Percentiles rank a stretch among this genome's conserved stretches.
These are phyloP conservation scores for Dryadomyces sulphureus DNA, from an alignment of 2,329 filamentous ascomycete genomes.

Conservation along the genomic window DNA sequence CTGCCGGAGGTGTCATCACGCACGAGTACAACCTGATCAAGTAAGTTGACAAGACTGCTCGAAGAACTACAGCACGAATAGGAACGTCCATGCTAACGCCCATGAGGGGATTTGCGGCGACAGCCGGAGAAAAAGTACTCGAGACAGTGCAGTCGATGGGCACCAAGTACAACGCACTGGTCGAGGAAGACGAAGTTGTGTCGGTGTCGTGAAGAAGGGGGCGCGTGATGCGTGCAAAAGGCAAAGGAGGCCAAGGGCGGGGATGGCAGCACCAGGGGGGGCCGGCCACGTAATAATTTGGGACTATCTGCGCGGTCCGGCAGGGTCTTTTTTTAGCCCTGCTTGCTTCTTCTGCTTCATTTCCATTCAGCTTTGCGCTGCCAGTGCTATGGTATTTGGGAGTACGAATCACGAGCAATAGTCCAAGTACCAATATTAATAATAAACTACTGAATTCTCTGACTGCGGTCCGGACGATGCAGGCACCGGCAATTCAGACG, in stretches of 20 bases:
- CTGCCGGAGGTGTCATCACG: constrained; percentile 62
- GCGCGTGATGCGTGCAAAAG: neutral
- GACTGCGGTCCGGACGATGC: too few relatives aligned
- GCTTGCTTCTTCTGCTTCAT: too few relatives aligned
- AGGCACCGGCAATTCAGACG: too few relatives aligned
- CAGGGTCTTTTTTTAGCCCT: too few relatives aligned
- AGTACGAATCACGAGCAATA: too few relatives aligned
- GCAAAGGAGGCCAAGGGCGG: neutral
- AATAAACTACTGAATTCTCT: too few relatives aligned
- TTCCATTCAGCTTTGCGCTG: too few relatives aligned
- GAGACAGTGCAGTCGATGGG: constrained; percentile 51
- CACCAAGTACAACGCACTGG: constrained; percentile 40
- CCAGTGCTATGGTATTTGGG: too few relatives aligned
- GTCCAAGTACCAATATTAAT: too few relatives aligned
- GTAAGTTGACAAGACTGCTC: constrained; percentile 31
- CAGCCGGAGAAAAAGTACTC: constrained; percentile 54
- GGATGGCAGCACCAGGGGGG: neutral
- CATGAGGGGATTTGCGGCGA: constrained; percentile 68
- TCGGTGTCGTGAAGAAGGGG: constrained; percentile 22
- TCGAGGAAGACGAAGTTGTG: constrained; percentile 68
- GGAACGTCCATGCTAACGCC: constrained; percentile 13
- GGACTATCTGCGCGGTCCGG: too few relatives aligned
- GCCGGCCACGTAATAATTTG: too few relatives aligned
- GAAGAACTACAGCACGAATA: too few relatives aligned
- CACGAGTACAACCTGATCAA: constrained; percentile 58